Percentiles rank a stretch among this genome's conserved stretches.
Conservation (phyloP, 192 early-diverging fungal species). For the Entomortierella parvispora region DNA sequence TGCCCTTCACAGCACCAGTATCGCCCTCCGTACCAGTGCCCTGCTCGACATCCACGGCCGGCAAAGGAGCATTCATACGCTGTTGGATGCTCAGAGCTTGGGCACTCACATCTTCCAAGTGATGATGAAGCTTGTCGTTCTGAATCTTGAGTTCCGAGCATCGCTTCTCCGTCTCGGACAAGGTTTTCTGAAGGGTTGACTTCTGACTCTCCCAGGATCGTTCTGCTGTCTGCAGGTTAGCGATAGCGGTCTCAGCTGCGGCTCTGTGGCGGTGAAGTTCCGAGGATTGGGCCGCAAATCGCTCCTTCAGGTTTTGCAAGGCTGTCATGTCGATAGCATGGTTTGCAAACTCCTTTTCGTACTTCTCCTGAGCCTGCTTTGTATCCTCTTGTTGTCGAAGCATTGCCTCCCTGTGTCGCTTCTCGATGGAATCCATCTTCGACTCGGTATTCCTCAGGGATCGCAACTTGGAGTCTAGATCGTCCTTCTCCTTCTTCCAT, state of each 20-base stretch:
- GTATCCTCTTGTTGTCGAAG: slow-evolving; percentile 58
- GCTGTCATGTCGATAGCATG: slow-evolving; percentile 69
- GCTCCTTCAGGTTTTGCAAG: slow-evolving; percentile 40
- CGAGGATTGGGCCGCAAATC: slow-evolving; percentile 26
- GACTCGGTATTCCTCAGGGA: slow-evolving; percentile 29
- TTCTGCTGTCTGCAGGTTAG: slow-evolving; percentile 54
- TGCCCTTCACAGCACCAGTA: slow-evolving; percentile 7
- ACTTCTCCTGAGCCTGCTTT: slow-evolving; percentile 70
- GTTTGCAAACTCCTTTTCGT: slow-evolving; percentile 72
- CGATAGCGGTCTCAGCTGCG: slow-evolving; percentile 55
- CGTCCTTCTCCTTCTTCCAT: slow-evolving; percentile 47
- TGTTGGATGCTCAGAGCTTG: slow-evolving; percentile 54
- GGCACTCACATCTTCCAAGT: slow-evolving; percentile 71
- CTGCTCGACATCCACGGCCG: slow-evolving; percentile 8
- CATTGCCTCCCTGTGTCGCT: slow-evolving; percentile 61
- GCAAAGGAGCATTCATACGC: slow-evolving; percentile 24
- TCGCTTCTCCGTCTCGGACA: slow-evolving; percentile 57
- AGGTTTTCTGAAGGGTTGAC: slow-evolving; percentile 48
- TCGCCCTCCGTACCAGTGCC: slow-evolving; percentile 4
- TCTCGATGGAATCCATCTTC: slow-evolving; percentile 52
- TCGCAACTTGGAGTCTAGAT: slow-evolving; percentile 36
- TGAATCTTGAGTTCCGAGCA: slow-evolving; percentile 68
- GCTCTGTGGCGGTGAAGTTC: slow-evolving; percentile 40
- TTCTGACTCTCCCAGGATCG: slow-evolving; percentile 59
- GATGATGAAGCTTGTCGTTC: slow-evolving; percentile 77